These are phyloP conservation scores for Drechslera avenae DNA, from an alignment of 2,329 filamentous ascomycete genomes.

Conservation along the genomic window DNA sequence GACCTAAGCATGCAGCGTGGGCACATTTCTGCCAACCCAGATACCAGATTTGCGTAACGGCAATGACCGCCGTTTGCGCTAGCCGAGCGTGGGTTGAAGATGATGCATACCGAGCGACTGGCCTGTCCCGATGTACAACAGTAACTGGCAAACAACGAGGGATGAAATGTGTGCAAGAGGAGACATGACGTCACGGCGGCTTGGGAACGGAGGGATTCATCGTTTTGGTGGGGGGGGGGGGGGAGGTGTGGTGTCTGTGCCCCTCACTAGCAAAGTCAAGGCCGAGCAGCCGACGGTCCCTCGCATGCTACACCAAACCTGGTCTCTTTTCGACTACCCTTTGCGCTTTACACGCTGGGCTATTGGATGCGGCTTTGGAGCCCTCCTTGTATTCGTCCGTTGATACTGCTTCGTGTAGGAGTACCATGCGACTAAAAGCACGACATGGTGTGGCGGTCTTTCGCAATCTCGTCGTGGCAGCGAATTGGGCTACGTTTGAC, in stretches of 20 bases:
- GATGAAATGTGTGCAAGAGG: background rate
- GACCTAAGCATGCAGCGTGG: conserved; percentile 16
- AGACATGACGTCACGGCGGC: conserved; percentile 19
- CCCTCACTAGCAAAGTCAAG: conserved; percentile 18
- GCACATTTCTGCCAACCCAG: conserved; percentile 15
- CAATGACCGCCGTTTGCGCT: conserved; percentile 11
- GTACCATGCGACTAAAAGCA: conserved; percentile 12
- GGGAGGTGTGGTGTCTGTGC: conserved; percentile 6
- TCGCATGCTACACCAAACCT: conserved; percentile 14
- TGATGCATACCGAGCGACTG: background rate
- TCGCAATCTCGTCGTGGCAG: conserved; percentile 7
- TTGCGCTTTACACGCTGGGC: conserved; percentile 5
- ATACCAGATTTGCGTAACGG: conserved; percentile 4
- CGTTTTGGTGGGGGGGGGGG: conserved; percentile 1
- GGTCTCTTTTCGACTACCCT: conserved; percentile 1
- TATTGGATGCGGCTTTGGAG: conserved; percentile 4
- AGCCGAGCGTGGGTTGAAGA: conserved; percentile 14
- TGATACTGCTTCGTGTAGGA: background rate
- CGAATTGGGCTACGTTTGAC: too few relatives aligned
- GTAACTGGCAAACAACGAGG: background rate
- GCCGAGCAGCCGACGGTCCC: conserved; percentile 21
- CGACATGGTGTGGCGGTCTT: conserved; percentile 26
- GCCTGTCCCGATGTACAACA: background rate
- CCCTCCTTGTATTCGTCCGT: background rate
- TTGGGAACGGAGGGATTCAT: conserved; percentile 2